A percentile compares a stretch with the other conserved stretches of the same genome.
These are phyloP conservation scores for Microstroma glucosiphilum DNA, from an alignment of 1,284 basidiomycete genomes.

Conservation along the genomic window DNA sequence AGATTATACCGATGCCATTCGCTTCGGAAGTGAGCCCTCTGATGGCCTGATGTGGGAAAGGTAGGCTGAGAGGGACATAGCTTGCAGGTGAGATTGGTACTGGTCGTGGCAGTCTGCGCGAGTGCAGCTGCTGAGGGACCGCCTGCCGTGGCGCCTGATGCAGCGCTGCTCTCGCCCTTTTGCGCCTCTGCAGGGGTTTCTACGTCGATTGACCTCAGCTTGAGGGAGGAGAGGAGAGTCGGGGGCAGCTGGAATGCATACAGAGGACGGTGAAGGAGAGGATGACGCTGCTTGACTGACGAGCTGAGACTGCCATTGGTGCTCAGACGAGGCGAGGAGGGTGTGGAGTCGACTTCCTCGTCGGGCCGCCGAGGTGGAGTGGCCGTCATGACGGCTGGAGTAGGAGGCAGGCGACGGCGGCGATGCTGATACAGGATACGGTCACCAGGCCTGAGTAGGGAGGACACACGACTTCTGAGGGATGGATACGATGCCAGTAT, in stretches of 20 bases:
- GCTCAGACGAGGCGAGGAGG: too few species aligned
- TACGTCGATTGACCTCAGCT: slow-evolving; percentile 23
- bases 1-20: slow-evolving; percentile 99
- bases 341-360: too few species aligned
- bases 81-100: slow-evolving; percentile 17
- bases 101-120: not conserved
- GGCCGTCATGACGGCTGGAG: too few species aligned
- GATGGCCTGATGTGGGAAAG: slow-evolving; percentile 72
- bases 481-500: too few species aligned
- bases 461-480: too few species aligned
- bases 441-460: too few species aligned
- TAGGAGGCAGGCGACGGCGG: too few species aligned
- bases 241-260: slow-evolving; percentile 48
- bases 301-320: too few species aligned
- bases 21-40: slow-evolving; percentile 79
- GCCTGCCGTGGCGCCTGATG: not conserved
- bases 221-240: slow-evolving; percentile 38
- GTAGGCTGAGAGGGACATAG: slow-evolving; percentile 52
- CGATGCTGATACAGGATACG: too few species aligned
- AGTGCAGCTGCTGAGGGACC: not conserved
- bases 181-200: slow-evolving; percentile 5
- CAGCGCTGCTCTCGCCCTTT: not conserved
- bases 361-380: too few species aligned
- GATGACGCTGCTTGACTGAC: slow-evolving; percentile 1
- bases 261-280: slow-evolving; percentile 23